Conservation (phyloP, 139 green algal genomes). For the Spirogloea muscicola region DNA sequence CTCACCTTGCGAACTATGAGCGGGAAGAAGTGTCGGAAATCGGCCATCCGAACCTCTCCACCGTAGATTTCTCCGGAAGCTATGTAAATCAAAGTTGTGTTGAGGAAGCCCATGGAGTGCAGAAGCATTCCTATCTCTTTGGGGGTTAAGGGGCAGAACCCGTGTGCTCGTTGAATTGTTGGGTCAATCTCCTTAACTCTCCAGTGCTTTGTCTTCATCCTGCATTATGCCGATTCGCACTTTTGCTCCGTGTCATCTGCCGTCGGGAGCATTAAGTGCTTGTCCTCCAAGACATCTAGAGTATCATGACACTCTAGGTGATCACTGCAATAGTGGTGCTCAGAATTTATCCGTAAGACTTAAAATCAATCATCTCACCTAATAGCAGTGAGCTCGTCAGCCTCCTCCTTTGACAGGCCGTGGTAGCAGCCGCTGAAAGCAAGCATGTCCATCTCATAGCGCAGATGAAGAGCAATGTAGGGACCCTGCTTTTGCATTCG, state of each 20-base stretch:
- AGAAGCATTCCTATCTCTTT: slow-evolving; percentile 19
- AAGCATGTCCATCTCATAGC: slow-evolving; percentile 43
- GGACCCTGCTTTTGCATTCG: slow-evolving; percentile 7
- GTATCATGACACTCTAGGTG: no score
- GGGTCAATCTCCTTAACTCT: slow-evolving; percentile 35
- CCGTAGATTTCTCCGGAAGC: slow-evolving; percentile 36
- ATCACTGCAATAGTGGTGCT: no score
- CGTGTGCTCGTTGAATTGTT: not conserved
- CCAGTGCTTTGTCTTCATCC: slow-evolving; percentile 36
- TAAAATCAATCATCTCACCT: no score
- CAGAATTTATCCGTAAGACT: no score
- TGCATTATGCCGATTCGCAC: no score
- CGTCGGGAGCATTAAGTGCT: no score
- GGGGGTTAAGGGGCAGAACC: slow-evolving; percentile 23
- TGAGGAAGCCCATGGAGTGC: slow-evolving; percentile 23
- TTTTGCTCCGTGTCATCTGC: no score
- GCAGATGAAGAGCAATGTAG: slow-evolving; percentile 36
- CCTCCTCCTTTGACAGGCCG: not conserved
- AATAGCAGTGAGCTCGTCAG: slow-evolving; percentile 10
- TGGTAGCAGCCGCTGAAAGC: slow-evolving; percentile 27
- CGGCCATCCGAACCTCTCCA: slow-evolving; percentile 15
- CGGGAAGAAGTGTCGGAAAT: slow-evolving; percentile 16
- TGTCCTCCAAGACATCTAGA: no score
- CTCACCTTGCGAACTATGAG: slow-evolving; percentile 16
- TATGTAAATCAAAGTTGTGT: slow-evolving; percentile 21